phyloP scores from a whole-genome alignment of 1,139 yeast genomes.

The Candida glucosophila region DNA sequence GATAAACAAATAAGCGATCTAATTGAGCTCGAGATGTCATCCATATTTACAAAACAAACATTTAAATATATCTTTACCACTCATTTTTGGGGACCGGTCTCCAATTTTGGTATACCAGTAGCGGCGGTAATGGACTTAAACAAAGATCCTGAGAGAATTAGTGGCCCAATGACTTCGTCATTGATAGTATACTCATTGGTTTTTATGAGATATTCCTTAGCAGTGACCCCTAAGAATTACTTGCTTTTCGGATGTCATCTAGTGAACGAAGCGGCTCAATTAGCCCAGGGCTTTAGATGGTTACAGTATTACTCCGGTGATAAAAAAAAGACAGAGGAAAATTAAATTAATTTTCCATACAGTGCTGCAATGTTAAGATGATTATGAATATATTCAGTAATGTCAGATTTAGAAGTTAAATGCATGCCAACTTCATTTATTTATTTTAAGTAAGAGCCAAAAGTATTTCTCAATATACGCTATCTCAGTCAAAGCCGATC shows the following conservation, averaged over 20 bases:
- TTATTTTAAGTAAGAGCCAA: too few species aligned
- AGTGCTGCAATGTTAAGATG: too few species aligned
- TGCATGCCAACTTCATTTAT: too few species aligned
- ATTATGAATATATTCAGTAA: too few species aligned
- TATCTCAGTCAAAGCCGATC: too few species aligned
- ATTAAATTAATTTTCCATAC: too few species aligned
- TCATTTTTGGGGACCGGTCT: conserved; percentile 84
- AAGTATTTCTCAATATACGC: too few species aligned
- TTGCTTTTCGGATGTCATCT: conserved; percentile 88
- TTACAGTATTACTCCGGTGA: conserved; percentile 49
- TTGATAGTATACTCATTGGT: conserved; percentile 78
- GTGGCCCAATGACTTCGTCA: conserved; percentile 97
- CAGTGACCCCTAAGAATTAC: conserved; percentile 85
- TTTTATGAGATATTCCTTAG: conserved; percentile 79
- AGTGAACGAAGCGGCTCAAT: conserved; percentile 81
- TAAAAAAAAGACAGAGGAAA: too few species aligned
- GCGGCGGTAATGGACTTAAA: conserved; percentile 91
- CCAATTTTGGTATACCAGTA: conserved; percentile 94
- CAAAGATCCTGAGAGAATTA: conserved; percentile 84
- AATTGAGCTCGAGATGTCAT: too few species aligned
- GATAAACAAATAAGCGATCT: too few species aligned
- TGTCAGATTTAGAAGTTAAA: too few species aligned
- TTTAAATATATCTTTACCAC: conserved; percentile 37
- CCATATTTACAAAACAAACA: conserved; percentile 33
- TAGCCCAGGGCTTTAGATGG: conserved; percentile 83